These are phyloP conservation scores for Dissophora globulifera DNA, from an alignment of 192 early-diverging fungal genomes.

Conservation along the genomic window DNA sequence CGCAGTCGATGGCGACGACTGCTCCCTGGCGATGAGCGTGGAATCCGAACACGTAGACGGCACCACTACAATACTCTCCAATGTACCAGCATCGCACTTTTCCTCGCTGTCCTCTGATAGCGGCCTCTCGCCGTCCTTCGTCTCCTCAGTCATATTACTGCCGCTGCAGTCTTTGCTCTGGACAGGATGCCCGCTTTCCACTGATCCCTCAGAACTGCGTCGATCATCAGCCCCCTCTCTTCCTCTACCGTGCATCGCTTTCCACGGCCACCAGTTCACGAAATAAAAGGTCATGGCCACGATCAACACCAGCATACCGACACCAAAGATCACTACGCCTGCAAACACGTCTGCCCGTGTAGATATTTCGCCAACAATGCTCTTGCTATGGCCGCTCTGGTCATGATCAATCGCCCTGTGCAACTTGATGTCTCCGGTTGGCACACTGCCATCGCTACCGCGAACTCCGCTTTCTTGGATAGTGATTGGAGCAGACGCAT, in stretches of 20 bases:
- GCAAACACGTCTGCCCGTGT: slow-evolving; percentile 18
- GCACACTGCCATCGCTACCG: no score
- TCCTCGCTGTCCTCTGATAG: no score
- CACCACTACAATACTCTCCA: no score
- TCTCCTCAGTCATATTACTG: no score
- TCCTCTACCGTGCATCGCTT: background rate
- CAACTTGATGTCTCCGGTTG: no score
- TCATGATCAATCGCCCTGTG: background rate
- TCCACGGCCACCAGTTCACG: slow-evolving; percentile 17
- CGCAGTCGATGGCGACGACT: slow-evolving; percentile 22
- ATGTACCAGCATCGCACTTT: no score
- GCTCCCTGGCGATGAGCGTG: background rate
- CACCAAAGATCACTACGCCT: slow-evolving; percentile 20
- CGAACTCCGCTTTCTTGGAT: no score
- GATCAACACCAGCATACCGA: slow-evolving; percentile 26
- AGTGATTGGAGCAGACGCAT: no score
- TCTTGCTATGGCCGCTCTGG: background rate
- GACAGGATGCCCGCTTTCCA: background rate
- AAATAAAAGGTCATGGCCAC: slow-evolving; percentile 18
- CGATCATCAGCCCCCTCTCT: background rate
- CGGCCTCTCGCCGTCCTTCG: no score
- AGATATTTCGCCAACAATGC: background rate
- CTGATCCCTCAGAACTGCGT: background rate
- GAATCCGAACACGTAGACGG: no score
- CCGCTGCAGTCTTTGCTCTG: background rate